Evolutionary conservation across 305 asterid species (phyloP).

Genomic region (Fraxinus dipetala): DNA sequence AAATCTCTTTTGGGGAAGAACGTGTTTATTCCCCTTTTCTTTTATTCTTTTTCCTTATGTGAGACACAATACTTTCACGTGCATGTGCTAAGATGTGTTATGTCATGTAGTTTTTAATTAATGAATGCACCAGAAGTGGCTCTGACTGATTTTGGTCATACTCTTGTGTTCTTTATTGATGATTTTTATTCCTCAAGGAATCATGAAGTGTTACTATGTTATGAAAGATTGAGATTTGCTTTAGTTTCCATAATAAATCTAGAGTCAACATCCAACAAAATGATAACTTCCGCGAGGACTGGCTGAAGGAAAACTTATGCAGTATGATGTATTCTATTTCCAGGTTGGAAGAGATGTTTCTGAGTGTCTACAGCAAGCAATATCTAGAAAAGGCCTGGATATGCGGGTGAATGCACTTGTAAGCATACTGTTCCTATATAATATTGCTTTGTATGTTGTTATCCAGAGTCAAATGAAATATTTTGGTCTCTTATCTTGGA

Average conservation of each 20-base stretch:
- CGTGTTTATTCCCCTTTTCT: not conserved
- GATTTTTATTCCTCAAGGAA: not conserved
- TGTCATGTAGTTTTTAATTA: not conserved
- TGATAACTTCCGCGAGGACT: not conserved
- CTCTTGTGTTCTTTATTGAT: not conserved
- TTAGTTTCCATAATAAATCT: not conserved
- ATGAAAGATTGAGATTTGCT: not conserved
- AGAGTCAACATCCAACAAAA: not conserved
- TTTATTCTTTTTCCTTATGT: not conserved
- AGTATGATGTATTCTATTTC: conserved; percentile 10
- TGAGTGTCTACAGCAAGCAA: conserved; percentile 64
- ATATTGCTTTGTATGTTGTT: not conserved
- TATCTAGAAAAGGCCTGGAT: conserved; percentile 57
- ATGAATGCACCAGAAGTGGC: not conserved
- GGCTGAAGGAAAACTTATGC: conserved; percentile 10
- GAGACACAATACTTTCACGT: not conserved
- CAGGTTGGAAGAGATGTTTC: conserved; percentile 76
- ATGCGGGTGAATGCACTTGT: conserved; percentile 77
- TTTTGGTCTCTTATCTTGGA: not conserved
- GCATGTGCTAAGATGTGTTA: not conserved
- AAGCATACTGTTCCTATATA: conserved; percentile 25
- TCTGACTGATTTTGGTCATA: not conserved
- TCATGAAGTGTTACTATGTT: not conserved
- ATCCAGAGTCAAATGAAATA: not conserved
- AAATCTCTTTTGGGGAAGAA: conserved; percentile 10